Evolutionary conservation across 2,329 filamentous ascomycete genomes (phyloP).

Genomic region (Akanthomyces dipterigenus): DNA sequence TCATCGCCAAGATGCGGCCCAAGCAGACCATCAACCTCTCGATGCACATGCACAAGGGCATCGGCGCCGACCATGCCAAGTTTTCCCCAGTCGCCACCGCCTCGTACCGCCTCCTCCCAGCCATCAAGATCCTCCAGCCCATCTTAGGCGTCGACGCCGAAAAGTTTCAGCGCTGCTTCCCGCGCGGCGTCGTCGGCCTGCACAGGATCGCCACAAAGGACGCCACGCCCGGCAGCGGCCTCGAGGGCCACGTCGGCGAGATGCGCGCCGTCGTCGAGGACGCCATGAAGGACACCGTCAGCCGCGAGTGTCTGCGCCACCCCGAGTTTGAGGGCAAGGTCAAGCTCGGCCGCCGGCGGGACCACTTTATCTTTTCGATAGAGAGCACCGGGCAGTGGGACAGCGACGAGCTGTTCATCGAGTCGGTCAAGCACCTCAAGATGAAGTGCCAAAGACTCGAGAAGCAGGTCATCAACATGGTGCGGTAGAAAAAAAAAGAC

Average conservation of each 20-base stretch:
- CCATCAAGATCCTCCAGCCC: slow-evolving; percentile 74
- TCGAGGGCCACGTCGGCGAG: slow-evolving; percentile 71
- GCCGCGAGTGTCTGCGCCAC: slow-evolving; percentile 84
- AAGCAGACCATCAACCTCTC: slow-evolving; percentile 80
- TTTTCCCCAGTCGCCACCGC: slow-evolving; percentile 95
- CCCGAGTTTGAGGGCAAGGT: slow-evolving; percentile 94
- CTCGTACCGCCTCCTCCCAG: slow-evolving; percentile 82
- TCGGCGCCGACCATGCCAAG: slow-evolving; percentile 91
- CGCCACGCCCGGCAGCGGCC: slow-evolving; percentile 54
- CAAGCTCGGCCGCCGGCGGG: slow-evolving; percentile 78
- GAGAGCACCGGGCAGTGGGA: slow-evolving; percentile 95
- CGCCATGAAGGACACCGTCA: slow-evolving; percentile 91
- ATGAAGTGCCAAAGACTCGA: slow-evolving; percentile 72
- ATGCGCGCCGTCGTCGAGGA: slow-evolving; percentile 81
- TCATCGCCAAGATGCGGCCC: slow-evolving; percentile 89
- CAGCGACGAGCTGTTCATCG: slow-evolving; percentile 87
- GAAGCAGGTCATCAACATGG: slow-evolving; percentile 62
- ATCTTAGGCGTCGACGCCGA: slow-evolving; percentile 81
- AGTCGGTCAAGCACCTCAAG: slow-evolving; percentile 79
- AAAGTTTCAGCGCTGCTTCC: slow-evolving; percentile 89
- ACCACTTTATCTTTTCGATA: slow-evolving; percentile 96
- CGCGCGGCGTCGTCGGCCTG: slow-evolving; percentile 76
- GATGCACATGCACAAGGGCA: slow-evolving; percentile 92
- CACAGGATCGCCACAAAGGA: slow-evolving; percentile 65
- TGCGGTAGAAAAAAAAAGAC: slow-evolving; percentile 32